These are phyloP conservation scores for Remersonia thermophila DNA, from an alignment of 2,329 filamentous ascomycete genomes.

Conservation along the genomic window DNA sequence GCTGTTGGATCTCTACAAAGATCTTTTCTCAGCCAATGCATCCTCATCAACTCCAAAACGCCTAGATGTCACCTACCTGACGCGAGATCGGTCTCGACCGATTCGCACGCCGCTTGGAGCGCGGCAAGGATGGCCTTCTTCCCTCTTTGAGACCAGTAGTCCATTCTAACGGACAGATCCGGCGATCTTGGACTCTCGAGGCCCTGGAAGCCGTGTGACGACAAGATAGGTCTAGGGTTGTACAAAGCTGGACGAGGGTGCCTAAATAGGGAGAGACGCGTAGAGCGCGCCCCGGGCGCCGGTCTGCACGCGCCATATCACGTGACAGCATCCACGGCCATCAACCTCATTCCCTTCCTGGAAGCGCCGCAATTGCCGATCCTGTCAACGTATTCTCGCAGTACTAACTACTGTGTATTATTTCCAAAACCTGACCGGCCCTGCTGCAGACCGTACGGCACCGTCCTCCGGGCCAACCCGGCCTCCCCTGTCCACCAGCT, in stretches of 20 bases:
- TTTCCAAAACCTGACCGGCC: no score
- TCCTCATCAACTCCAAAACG: neutral
- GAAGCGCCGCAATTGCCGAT: no score
- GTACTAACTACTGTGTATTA: no score
- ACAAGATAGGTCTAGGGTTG: no score
- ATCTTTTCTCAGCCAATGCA: neutral
- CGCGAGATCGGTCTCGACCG: slow-evolving; percentile 10
- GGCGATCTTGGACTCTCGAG: no score
- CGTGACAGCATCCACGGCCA: slow-evolving; percentile 3
- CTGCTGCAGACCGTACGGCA: no score
- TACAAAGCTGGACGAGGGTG: neutral
- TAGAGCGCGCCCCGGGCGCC: no score
- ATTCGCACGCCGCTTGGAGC: slow-evolving; percentile 13
- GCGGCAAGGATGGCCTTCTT: slow-evolving; percentile 13
- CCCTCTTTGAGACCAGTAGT: slow-evolving; percentile 13
- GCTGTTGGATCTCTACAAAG: slow-evolving; percentile 17
- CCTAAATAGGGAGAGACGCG: no score
- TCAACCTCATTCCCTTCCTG: slow-evolving; percentile 3
- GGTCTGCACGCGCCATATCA: slow-evolving; percentile 1
- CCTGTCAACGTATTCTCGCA: no score
- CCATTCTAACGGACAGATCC: slow-evolving; percentile 11
- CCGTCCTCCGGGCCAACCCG: no score
- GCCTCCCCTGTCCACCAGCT: no score
- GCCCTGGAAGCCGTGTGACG: no score
- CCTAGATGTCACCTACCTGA: slow-evolving; percentile 7